Conservation (phyloP, 441 rosid genomes). For the Eutrema salsugineum region DNA sequence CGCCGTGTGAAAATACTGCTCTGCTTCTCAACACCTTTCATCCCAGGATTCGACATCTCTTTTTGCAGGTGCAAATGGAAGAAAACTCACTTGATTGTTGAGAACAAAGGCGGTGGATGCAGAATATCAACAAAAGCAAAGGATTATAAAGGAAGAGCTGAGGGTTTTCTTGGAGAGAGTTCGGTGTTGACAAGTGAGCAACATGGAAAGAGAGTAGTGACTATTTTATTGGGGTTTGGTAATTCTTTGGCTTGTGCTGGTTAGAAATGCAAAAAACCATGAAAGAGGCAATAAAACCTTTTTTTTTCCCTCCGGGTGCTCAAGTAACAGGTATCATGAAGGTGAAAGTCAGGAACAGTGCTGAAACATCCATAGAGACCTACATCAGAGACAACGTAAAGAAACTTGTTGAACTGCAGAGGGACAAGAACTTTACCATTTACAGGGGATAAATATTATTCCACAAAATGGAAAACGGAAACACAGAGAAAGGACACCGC, state of each 20-base stretch:
- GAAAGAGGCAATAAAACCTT: constrained; percentile 26
- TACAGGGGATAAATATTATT: neutral
- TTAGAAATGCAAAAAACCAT: constrained; percentile 34
- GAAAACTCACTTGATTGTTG: constrained; percentile 4
- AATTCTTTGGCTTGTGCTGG: constrained; percentile 34
- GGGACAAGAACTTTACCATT: neutral
- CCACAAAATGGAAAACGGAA: neutral
- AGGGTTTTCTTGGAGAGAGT: constrained; percentile 46
- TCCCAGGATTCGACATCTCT: constrained; percentile 42
- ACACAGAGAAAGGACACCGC: neutral
- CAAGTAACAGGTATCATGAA: constrained; percentile 2
- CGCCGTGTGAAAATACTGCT: constrained; percentile 32
- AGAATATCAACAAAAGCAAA: constrained; percentile 15
- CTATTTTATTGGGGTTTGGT: constrained; percentile 42
- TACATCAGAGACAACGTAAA: constrained; percentile 5
- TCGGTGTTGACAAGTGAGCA: constrained; percentile 46
- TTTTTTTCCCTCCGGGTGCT: constrained; percentile 18
- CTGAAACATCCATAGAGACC: constrained; percentile 2
- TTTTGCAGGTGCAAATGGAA: neutral
- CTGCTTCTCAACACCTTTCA: constrained; percentile 30
- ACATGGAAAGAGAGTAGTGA: constrained; percentile 41
- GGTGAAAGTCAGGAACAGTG: constrained; percentile 18
- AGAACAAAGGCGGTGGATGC: constrained; percentile 19
- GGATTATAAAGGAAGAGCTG: constrained; percentile 44
- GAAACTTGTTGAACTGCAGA: constrained; percentile 2